Evolutionary conservation across 306 rosid species (phyloP).

Genomic region (Vigna angularis): DNA sequence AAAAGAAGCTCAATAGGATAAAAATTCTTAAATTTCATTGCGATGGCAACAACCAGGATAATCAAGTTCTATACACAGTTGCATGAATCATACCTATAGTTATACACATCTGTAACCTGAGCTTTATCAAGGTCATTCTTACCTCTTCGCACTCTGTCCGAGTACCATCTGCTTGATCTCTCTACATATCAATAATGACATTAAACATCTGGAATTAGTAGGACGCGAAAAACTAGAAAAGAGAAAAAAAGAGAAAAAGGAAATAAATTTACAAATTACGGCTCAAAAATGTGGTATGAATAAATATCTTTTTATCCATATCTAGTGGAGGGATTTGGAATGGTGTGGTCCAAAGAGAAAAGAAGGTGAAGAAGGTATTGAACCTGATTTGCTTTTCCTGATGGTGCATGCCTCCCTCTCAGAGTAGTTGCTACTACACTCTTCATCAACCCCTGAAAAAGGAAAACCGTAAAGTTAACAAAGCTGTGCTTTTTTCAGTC

Average conservation of each 20-base stretch:
- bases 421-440: slow-evolving; percentile 71
- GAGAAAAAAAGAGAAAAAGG: neutral
- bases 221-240: neutral
- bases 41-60: slow-evolving; percentile 21
- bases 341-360: slow-evolving; percentile 67
- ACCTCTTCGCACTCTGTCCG: slow-evolving; percentile 66
- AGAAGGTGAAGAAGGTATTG: slow-evolving; percentile 53
- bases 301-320: slow-evolving; percentile 24
- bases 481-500: slow-evolving; percentile 64
- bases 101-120: slow-evolving; percentile 78
- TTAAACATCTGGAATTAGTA: slow-evolving; percentile 37
- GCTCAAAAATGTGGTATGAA: slow-evolving; percentile 18
- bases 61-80: slow-evolving; percentile 26
- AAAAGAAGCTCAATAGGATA: slow-evolving; percentile 23
- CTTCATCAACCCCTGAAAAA: slow-evolving; percentile 84
- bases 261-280: slow-evolving; percentile 33
- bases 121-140: slow-evolving; percentile 72
- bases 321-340: slow-evolving; percentile 41
- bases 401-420: slow-evolving; percentile 79
- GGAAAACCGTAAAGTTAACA: slow-evolving; percentile 56
- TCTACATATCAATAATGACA: slow-evolving; percentile 53
- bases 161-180: slow-evolving; percentile 68
- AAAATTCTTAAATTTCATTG: neutral
- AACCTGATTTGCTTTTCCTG: slow-evolving; percentile 93
- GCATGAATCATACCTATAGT: slow-evolving; percentile 68